Percentiles rank a stretch among this genome's conserved stretches.
These are phyloP conservation scores for Orbilia quercus DNA, from an alignment of 2,329 filamentous ascomycete species.

Conservation along the genomic window DNA sequence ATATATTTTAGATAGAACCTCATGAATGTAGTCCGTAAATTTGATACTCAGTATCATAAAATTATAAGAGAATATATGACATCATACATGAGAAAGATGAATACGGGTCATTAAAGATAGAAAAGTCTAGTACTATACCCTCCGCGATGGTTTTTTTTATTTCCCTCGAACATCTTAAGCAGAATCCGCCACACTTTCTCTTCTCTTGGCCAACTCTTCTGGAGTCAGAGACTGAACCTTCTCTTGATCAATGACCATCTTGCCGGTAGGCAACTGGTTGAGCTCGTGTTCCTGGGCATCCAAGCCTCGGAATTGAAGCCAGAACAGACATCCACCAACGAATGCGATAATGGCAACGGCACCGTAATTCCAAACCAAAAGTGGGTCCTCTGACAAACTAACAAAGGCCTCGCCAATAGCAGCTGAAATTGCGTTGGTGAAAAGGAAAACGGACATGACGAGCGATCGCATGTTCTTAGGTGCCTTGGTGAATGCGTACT, in stretches of 20 bases:
- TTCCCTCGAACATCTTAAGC: conserved; percentile 6
- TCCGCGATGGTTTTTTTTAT: not conserved
- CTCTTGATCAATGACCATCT: conserved; percentile 33
- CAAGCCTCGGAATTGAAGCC: conserved; percentile 74
- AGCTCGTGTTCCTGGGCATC: conserved; percentile 75
- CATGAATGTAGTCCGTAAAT: not conserved
- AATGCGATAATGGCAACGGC: conserved; percentile 72
- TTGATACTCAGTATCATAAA: conserved; percentile 22
- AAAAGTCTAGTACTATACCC: not conserved
- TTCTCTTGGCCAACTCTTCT: conserved; percentile 27
- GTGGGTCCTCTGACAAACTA: conserved; percentile 72
- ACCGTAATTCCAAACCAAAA: conserved; percentile 78
- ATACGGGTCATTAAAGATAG: not conserved
- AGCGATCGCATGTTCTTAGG: conserved; percentile 82
- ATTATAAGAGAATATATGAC: conserved; percentile 5
- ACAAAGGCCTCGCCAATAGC: conserved; percentile 77
- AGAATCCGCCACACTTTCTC: conserved; percentile 35
- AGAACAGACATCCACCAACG: conserved; percentile 74
- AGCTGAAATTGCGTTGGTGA: conserved; percentile 76
- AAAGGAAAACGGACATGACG: conserved; percentile 75
- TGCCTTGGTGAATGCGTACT: conserved; percentile 80
- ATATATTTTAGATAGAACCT: too few relatives aligned
- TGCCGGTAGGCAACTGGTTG: conserved; percentile 69
- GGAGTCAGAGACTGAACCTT: conserved; percentile 43
- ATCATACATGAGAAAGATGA: conserved; percentile 11